Evolutionary conservation across 768 basidiomycete species (phyloP), one percentile per base, ranked within the genome.

Genomic region (Trametes coccinea): DNA sequence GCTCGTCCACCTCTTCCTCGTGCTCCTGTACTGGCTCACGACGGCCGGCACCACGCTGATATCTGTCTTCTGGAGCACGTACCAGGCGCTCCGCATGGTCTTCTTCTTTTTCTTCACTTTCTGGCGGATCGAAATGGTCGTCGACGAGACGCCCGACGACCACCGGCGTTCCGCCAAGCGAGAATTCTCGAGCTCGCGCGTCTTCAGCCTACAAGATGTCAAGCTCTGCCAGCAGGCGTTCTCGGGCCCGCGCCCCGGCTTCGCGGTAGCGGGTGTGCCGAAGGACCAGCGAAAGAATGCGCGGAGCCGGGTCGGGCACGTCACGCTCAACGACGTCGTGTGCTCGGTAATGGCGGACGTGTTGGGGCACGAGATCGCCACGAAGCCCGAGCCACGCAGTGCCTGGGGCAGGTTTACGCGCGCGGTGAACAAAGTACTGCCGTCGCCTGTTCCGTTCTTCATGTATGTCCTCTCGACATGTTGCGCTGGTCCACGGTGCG

Each of bases 81-180:
- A 66, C 31, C 66, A 67, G 8, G 60, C 54, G 27, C 43, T 66
- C 3, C 45, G 50, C 22, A 58, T 66, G 34, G 45, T 62, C 29
- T 10, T 39, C 9, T 59, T 67, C n/a, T 53, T 66, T 52, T 33
- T 64, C n/a, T 49, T 63, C 53, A 67, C 66, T 4, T 67, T 59
- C 59, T 69, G 69, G 69, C 66, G 69, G 49, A 53, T 65, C 31
- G 69, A 69, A 27, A 69, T 66, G 69, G 62, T 69, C 59, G 62
- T 65, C 30, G 64, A 50, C 14, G 51, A 63, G 14, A 63, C 64
- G 22, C 61, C 55, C 4, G 47, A 22, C 37, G 52, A 49, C 0
- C 37, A 34, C 10, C 41, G 13, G 41, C 64, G 66, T 7, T 53
- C 63, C 2, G 40, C 31, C 13, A 30, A 45, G 17, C 52, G 66